These are phyloP conservation scores for Leucaena leucocephala DNA, from an alignment of 306 rosid genomes.

Conservation along the genomic window DNA sequence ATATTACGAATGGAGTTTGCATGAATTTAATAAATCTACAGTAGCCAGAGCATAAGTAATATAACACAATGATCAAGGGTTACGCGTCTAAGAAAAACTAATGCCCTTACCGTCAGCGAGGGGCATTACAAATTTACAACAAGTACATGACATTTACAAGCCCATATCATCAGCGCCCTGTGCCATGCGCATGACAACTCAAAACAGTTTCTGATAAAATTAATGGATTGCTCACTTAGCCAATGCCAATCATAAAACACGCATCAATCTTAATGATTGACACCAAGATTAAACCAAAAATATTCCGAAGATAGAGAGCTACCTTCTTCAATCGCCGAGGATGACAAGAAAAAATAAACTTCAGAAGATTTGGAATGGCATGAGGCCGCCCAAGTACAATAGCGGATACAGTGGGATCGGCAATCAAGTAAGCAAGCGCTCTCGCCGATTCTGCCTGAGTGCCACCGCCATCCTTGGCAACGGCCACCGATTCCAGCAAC, in stretches of 20 bases:
- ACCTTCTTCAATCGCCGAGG: constrained; percentile 84
- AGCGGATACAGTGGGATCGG: constrained; percentile 84
- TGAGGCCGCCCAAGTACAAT: constrained; percentile 79
- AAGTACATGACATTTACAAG: neutral
- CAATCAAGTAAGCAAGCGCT: constrained; percentile 85
- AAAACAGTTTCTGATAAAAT: neutral
- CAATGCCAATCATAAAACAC: constrained; percentile 24
- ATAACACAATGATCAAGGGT: constrained; percentile 13
- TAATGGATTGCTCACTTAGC: constrained; percentile 22
- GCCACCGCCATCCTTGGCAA: constrained; percentile 63
- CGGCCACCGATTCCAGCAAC: constrained; percentile 88
- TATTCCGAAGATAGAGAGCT: constrained; percentile 1
- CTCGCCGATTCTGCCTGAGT: constrained; percentile 94
- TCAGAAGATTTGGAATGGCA: constrained; percentile 79
- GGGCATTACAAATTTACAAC: neutral
- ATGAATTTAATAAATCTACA: neutral
- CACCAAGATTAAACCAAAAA: neutral
- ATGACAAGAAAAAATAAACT: constrained; percentile 90
- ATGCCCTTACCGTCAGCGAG: neutral
- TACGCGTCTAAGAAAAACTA: neutral
- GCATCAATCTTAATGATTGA: neutral
- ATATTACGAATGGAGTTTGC: constrained; percentile 30
- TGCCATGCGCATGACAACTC: neutral
- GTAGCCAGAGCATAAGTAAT: constrained; percentile 18
- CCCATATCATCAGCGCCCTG: neutral